A percentile compares a stretch with the other conserved stretches of the same genome.
Evolutionary conservation across 331 rosid species (phyloP).

Genomic region (Malus hybrid): DNA sequence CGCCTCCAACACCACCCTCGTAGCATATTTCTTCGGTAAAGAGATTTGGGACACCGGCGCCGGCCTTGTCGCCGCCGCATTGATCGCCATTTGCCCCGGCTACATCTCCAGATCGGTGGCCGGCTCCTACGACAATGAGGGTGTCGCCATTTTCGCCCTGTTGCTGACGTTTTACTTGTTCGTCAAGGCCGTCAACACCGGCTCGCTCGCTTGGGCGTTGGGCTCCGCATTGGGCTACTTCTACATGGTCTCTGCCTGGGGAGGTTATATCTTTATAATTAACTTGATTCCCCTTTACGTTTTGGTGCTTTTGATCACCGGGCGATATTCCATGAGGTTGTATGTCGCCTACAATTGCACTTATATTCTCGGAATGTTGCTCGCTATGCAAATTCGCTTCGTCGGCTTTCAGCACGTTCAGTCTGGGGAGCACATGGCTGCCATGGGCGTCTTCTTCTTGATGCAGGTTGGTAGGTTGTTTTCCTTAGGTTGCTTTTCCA

Average conservation of each 20-base stretch:
- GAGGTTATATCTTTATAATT: slow-evolving; percentile 91
- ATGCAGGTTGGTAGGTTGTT: slow-evolving; percentile 52
- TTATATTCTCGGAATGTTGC: slow-evolving; percentile 99
- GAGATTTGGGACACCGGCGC: slow-evolving; percentile 98
- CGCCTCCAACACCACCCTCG: slow-evolving; percentile 87
- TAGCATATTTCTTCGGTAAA: slow-evolving; percentile 85
- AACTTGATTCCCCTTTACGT: slow-evolving; percentile 91
- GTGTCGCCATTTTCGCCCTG: slow-evolving; percentile 87
- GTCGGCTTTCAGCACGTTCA: slow-evolving; percentile 95
- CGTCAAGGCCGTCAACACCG: slow-evolving; percentile 90
- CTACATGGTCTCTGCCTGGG: slow-evolving; percentile 99
- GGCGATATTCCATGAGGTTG: slow-evolving; percentile 84
- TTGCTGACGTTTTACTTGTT: slow-evolving; percentile 76
- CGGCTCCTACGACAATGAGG: slow-evolving; percentile 93
- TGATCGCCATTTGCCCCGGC: slow-evolving; percentile 96
- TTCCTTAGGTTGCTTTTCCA: background rate
- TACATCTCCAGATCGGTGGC: slow-evolving; percentile 97
- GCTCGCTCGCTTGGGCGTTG: slow-evolving; percentile 83
- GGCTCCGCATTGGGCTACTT: slow-evolving; percentile 94
- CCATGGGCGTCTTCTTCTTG: slow-evolving; percentile 98
- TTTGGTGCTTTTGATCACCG: slow-evolving; percentile 74
- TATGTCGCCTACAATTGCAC: slow-evolving; percentile 88
- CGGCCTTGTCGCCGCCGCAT: slow-evolving; percentile 87
- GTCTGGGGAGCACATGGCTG: slow-evolving; percentile 94
- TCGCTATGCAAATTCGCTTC: slow-evolving; percentile 97